Conservation (phyloP, 179 eudicot species). For the Carnegiea gigantea region DNA sequence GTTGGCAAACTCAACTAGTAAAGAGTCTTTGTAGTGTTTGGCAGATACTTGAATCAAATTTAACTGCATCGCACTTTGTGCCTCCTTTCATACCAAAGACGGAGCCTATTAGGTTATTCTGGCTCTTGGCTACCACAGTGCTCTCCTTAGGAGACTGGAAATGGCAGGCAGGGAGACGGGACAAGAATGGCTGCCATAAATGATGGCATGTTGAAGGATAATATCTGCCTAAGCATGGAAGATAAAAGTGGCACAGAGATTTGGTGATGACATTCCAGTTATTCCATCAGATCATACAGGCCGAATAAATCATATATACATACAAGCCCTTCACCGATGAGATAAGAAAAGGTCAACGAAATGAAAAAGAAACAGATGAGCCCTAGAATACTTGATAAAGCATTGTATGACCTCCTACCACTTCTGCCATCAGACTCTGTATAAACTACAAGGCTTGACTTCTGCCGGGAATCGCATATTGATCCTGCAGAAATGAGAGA, state of each 20-base stretch:
- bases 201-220: neutral
- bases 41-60: neutral
- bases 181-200: neutral
- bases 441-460: neutral
- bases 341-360: neutral
- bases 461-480: neutral
- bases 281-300: slow-evolving; percentile 28
- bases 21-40: neutral
- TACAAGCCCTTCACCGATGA: slow-evolving; percentile 35
- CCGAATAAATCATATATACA: slow-evolving; percentile 30
- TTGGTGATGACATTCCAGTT: neutral
- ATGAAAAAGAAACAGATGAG: neutral
- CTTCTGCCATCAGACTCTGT: neutral
- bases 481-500: slow-evolving; percentile 22
- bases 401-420: neutral
- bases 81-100: neutral
- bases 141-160: neutral
- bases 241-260: neutral
- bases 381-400: neutral
- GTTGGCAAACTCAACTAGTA: neutral
- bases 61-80: neutral
- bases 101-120: neutral
- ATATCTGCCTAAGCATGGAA: neutral
- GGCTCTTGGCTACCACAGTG: neutral
- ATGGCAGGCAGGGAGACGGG: neutral